phyloP scores from a whole-genome alignment of 1,284 basidiomycete genomes.

The Apiotrichum brassicae region DNA sequence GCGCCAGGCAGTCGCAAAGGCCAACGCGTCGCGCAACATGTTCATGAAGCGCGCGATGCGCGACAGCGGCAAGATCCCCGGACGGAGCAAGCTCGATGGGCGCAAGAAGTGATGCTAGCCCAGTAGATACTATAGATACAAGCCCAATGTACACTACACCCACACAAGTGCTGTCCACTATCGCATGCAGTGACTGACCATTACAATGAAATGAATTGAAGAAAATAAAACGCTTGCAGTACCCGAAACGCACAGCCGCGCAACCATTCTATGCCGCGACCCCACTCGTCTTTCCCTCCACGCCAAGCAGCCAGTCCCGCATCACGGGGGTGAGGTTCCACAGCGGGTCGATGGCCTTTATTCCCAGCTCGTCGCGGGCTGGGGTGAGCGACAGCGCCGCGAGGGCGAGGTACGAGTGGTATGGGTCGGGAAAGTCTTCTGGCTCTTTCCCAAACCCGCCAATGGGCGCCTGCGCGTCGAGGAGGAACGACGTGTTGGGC shows the following conservation, averaged over 20 bases:
- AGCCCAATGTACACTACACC: too few relatives aligned
- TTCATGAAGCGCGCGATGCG: constrained; percentile 36
- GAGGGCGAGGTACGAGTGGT: constrained; percentile 81
- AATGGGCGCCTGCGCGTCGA: constrained; percentile 69
- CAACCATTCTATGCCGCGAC: too few relatives aligned
- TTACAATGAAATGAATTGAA: background rate
- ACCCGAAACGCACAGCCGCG: too few relatives aligned
- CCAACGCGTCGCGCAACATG: constrained; percentile 11
- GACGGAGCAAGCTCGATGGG: constrained; percentile 26
- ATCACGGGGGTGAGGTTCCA: constrained; percentile 64
- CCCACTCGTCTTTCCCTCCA: background rate
- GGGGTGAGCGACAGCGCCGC: constrained; percentile 68
- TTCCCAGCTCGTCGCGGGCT: constrained; percentile 51
- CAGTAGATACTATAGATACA: too few relatives aligned
- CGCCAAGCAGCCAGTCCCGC: constrained; percentile 54
- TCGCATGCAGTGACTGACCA: too few relatives aligned
- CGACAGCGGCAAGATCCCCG: constrained; percentile 27
- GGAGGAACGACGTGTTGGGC: constrained; percentile 59
- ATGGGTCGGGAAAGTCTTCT: constrained; percentile 76
- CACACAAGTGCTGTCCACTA: too few relatives aligned
- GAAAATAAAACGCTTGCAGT: too few relatives aligned
- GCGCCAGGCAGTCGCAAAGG: constrained; percentile 1
- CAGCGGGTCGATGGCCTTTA: constrained; percentile 58
- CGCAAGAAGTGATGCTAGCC: too few relatives aligned
- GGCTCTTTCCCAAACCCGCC: constrained; percentile 80